Evolutionary conservation across 2,329 filamentous ascomycete species (phyloP).

Genomic region (Colletotrichum melonis): DNA sequence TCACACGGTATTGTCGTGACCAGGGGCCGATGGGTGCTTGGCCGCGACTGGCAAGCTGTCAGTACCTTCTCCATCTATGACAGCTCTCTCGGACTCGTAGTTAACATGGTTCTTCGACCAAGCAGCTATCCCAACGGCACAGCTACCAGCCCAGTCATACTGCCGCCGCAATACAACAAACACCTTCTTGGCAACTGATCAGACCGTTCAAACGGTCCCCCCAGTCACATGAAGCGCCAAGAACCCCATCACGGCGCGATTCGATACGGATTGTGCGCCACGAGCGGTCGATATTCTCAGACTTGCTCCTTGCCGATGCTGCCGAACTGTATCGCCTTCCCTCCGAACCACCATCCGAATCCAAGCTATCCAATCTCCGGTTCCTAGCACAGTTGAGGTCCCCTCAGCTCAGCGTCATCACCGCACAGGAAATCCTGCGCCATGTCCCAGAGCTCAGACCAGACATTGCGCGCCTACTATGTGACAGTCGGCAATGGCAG

Average conservation of each 20-base stretch:
- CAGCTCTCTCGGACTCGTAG: not conserved
- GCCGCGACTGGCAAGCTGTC: not conserved
- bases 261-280: not conserved
- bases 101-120: not conserved
- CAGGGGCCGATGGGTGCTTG: slow-evolving; percentile 19
- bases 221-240: not conserved
- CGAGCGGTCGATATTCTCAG: not conserved
- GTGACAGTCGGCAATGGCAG: not conserved
- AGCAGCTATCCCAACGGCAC: slow-evolving; percentile 7
- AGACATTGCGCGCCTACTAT: slow-evolving; percentile 1
- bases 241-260: not conserved
- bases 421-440: slow-evolving; percentile 27
- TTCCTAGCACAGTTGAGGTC: not conserved
- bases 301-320: slow-evolving; percentile 4
- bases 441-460: not conserved
- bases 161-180: not conserved
- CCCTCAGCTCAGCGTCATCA: slow-evolving; percentile 10
- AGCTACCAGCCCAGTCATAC: slow-evolving; percentile 1
- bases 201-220: not conserved
- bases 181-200: not conserved
- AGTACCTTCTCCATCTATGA: not conserved
- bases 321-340: slow-evolving; percentile 10
- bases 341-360: not conserved
- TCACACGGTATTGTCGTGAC: slow-evolving; percentile 23
- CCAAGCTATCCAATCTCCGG: not conserved